Percentiles rank a stretch among this genome's conserved stretches.
phyloP scores from a whole-genome alignment of 768 basidiomycete species.

The Xerocomellus chrysenteron region DNA sequence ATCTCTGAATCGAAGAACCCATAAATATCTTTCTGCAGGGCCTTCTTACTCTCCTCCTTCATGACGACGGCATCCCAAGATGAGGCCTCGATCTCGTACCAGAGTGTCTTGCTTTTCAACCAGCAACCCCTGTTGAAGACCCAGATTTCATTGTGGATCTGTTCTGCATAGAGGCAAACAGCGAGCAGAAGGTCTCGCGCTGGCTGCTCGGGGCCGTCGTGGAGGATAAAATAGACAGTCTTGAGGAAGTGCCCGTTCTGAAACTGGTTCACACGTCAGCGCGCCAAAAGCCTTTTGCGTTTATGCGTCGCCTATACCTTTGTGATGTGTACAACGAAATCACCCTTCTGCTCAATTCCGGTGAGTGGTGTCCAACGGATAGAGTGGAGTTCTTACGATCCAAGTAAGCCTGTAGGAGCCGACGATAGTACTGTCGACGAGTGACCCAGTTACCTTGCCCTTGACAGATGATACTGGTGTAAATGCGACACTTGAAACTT shows the following conservation, averaged over 20 bases:
- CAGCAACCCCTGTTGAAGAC: constrained; percentile 74
- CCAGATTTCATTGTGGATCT: constrained; percentile 69
- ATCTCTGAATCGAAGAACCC: constrained; percentile 78
- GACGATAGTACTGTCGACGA: constrained; percentile 50
- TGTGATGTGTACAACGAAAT: constrained; percentile 54
- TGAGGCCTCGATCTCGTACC: constrained; percentile 60
- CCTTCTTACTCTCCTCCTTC: constrained; percentile 64
- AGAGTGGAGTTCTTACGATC: constrained; percentile 44
- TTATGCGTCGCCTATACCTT: constrained; percentile 37
- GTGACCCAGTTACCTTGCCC: constrained; percentile 47
- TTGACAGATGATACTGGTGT: constrained; percentile 42
- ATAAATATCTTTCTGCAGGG: constrained; percentile 69
- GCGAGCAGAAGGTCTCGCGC: constrained; percentile 52
- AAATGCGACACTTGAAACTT: constrained; percentile 52
- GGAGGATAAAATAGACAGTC: constrained; percentile 51
- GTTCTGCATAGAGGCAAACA: constrained; percentile 50
- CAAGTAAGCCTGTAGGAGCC: constrained; percentile 57
- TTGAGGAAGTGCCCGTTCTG: constrained; percentile 19
- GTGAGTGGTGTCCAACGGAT: constrained; percentile 1
- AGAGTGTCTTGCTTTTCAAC: constrained; percentile 61
- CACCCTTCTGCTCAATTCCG: constrained; percentile 41
- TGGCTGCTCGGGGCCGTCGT: constrained; percentile 57
- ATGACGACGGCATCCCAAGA: constrained; percentile 77
- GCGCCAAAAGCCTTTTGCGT: background rate
- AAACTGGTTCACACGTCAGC: constrained; percentile 28